phyloP scores from a whole-genome alignment of 306 rosid genomes.

The Purshia tridentata region DNA sequence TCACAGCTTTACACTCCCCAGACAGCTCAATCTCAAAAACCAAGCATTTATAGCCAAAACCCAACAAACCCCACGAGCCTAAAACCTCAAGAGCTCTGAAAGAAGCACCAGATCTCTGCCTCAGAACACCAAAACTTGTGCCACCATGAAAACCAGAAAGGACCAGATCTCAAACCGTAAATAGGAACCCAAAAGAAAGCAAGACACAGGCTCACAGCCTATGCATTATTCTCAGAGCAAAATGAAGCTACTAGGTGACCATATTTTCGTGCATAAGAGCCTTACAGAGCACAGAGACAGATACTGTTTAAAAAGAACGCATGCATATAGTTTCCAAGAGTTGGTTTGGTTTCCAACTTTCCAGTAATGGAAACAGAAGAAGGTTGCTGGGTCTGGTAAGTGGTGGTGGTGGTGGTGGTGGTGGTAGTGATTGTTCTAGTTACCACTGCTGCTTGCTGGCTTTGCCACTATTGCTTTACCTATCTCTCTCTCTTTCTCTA shows the following conservation, averaged over 20 bases:
- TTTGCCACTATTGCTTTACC: constrained; percentile 51
- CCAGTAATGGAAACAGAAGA: constrained; percentile 46
- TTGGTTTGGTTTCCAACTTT: constrained; percentile 29
- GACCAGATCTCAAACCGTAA: constrained; percentile 55
- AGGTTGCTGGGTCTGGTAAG: constrained; percentile 19
- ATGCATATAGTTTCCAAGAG: constrained; percentile 23
- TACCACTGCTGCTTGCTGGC: constrained; percentile 29
- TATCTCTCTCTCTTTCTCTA: constrained; percentile 29
- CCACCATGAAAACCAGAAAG: constrained; percentile 33
- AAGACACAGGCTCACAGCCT: constrained; percentile 28
- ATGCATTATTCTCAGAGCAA: constrained; percentile 22
- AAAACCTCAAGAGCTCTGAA: constrained; percentile 21
- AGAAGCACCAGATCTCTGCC: constrained; percentile 58
- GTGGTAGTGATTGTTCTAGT: constrained; percentile 28
- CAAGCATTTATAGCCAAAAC: constrained; percentile 15
- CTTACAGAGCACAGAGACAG: constrained; percentile 6
- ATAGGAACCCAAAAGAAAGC: constrained; percentile 20
- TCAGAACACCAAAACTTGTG: constrained; percentile 27
- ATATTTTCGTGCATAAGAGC: neutral
- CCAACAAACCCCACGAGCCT: constrained; percentile 35
- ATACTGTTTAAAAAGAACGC: constrained; percentile 10
- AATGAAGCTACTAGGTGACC: constrained; percentile 27
- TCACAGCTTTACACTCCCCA: constrained; percentile 16
- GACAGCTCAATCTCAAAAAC: constrained; percentile 27
- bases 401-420: constrained; percentile 33